Evolutionary conservation across 163 green algal species (phyloP), one percentile per base, ranked within the genome.

Genomic region (Dunaliella salina): DNA sequence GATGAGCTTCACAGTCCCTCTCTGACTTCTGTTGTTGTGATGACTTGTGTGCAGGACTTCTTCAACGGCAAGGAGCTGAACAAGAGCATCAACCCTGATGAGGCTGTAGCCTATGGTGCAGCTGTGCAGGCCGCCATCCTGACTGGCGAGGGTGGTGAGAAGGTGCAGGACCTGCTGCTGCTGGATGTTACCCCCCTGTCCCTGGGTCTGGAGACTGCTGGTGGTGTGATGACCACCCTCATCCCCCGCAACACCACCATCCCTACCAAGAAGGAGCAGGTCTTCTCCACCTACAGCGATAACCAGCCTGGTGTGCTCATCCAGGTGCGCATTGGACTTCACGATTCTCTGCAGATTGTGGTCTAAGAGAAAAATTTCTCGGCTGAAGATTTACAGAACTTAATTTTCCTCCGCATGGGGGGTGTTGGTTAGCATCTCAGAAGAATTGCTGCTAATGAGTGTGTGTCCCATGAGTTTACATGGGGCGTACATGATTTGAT

Each of bases 31-130:
- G n/a, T n/a, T n/a, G n/a, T n/a, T n/a, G n/a, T n/a, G n/a, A n/a
- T n/a, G n/a, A n/a, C n/a, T n/a, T 50, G 8, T 50, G 40, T 50
- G 40, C 35, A 96, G 87, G 96, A 99, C 90, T 98, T 97, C 92
- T 99, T 99, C 94, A 98, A 98, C 89, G 96, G 97, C 85, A 98
- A 98, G 93, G 97, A 99, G 94, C 95, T 99, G 59, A 98, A 95
- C 96, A 99, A 98, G 93, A 95, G 85, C 87, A 99, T 99, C 95
- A 99, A 99, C 94, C 97, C 97, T 33, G 97, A 99, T 87, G 97
- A 99, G 94, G 97, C 97, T 40, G 97, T 99, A 15, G 97, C 97
- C 25, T 99, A 99, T 88, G 97, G 97, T 82, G 97, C 97, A 13
- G 97, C 97, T 26, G 96, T 99, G 29, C 89, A 92, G 86, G 89